Conservation (phyloP, 140 eudicot species). For the Cichorium intybus region DNA sequence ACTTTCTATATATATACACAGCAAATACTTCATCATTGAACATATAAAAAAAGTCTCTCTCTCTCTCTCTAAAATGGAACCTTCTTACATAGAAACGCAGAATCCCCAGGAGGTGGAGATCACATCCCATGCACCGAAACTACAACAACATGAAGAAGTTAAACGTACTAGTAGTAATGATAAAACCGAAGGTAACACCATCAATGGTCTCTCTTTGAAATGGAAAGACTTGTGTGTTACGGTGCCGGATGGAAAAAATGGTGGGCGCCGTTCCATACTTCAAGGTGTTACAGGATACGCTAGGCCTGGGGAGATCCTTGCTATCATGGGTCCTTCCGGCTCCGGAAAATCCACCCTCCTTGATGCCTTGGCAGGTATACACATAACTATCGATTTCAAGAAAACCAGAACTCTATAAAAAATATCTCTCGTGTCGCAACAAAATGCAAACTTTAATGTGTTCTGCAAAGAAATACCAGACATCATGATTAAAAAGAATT, state of each 20-base stretch:
- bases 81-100: not conserved
- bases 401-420: not conserved
- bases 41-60: not conserved
- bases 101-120: conserved; percentile 26
- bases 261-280: conserved; percentile 34
- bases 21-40: not conserved
- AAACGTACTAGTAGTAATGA: not conserved
- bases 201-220: conserved; percentile 40
- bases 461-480: not conserved
- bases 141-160: not conserved
- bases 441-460: too few species aligned
- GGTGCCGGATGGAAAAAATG: conserved; percentile 28
- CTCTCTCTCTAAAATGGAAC: conserved; percentile 10
- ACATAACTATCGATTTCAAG: not conserved
- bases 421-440: too few species aligned
- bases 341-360: conserved; percentile 65
- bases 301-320: conserved; percentile 45
- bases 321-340: conserved; percentile 69
- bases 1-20: not conserved
- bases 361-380: conserved; percentile 68
- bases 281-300: conserved; percentile 52
- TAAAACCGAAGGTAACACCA: conserved; percentile 4
- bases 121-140: conserved; percentile 11
- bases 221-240: conserved; percentile 62
- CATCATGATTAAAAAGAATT: not conserved